Percentiles rank a stretch among this genome's conserved stretches.
Evolutionary conservation across 2,329 filamentous ascomycete species (phyloP).

Genomic region (Neonectria hederae): DNA sequence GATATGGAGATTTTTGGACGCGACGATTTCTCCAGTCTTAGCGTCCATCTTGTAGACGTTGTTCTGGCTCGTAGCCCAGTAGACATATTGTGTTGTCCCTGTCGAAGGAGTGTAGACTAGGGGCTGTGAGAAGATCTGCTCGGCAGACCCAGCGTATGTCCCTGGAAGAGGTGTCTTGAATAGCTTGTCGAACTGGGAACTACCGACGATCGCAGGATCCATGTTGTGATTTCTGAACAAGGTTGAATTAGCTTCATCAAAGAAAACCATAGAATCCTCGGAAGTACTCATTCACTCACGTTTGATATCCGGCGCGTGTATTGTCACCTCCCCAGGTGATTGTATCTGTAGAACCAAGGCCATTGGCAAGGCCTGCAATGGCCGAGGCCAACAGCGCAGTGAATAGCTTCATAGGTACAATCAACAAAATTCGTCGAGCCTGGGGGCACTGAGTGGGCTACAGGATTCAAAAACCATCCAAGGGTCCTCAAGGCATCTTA

Average conservation of each 20-base stretch:
- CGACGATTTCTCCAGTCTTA: constrained; percentile 62
- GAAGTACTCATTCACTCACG: constrained; percentile 48
- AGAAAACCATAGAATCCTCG: background rate
- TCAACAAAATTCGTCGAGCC: background rate
- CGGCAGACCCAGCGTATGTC: constrained; percentile 57
- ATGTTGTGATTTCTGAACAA: constrained; percentile 65
- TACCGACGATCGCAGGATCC: constrained; percentile 66
- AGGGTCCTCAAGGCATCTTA: background rate
- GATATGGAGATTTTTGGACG: constrained; percentile 56
- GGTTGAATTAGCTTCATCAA: fast-evolving
- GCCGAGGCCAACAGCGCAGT: constrained; percentile 44
- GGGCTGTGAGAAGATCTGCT: constrained; percentile 64
- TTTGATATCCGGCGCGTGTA: constrained; percentile 62
- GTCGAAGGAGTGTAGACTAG: constrained; percentile 59
- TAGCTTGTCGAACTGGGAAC: constrained; percentile 63
- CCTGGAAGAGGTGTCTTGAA: constrained; percentile 63
- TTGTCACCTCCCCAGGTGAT: constrained; percentile 70
- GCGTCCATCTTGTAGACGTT: constrained; percentile 66
- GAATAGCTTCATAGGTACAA: constrained; percentile 39
- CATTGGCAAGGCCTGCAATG: constrained; percentile 47
- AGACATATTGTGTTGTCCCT: constrained; percentile 61
- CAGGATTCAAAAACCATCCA: background rate
- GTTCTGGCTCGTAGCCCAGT: constrained; percentile 66
- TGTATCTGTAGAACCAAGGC: constrained; percentile 59
- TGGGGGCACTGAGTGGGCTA: background rate